A percentile compares a stretch with the other conserved stretches of the same genome.
phyloP scores from a whole-genome alignment of 768 basidiomycete genomes.

The Rhizopogon vinicolor region DNA sequence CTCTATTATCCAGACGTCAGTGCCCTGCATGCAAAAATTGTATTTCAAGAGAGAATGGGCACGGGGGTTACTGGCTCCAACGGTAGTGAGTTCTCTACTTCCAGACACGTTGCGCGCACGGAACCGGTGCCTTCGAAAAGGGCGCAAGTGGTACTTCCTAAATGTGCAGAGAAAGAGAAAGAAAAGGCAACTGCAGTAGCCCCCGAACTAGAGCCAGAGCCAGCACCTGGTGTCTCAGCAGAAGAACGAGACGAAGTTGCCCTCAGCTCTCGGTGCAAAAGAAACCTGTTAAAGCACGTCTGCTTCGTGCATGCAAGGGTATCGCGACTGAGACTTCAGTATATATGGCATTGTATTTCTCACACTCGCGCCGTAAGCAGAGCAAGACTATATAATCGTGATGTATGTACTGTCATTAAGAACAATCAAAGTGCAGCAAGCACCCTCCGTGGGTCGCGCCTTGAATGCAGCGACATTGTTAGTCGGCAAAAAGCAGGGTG shows the following conservation, averaged over 20 bases:
- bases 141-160: constrained; percentile 1
- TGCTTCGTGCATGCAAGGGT: not conserved
- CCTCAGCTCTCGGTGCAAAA: not conserved
- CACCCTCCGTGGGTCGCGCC: too few relatives aligned
- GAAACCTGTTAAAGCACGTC: not conserved
- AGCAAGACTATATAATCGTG: too few relatives aligned
- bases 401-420: too few relatives aligned
- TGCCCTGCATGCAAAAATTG: too few relatives aligned
- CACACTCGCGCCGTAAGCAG: too few relatives aligned
- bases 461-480: too few relatives aligned
- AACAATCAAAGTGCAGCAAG: too few relatives aligned
- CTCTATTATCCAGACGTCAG: too few relatives aligned
- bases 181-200: not conserved
- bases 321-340: not conserved
- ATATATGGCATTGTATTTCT: too few relatives aligned
- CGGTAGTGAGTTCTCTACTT: not conserved
- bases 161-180: constrained; percentile 1
- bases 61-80: not conserved
- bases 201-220: not conserved
- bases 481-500: too few relatives aligned
- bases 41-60: too few relatives aligned
- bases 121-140: not conserved
- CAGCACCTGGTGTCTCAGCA: not conserved
- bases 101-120: not conserved
- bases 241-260: not conserved